Evolutionary conservation across 306 rosid species (phyloP).

Genomic region (Prunus mume): DNA sequence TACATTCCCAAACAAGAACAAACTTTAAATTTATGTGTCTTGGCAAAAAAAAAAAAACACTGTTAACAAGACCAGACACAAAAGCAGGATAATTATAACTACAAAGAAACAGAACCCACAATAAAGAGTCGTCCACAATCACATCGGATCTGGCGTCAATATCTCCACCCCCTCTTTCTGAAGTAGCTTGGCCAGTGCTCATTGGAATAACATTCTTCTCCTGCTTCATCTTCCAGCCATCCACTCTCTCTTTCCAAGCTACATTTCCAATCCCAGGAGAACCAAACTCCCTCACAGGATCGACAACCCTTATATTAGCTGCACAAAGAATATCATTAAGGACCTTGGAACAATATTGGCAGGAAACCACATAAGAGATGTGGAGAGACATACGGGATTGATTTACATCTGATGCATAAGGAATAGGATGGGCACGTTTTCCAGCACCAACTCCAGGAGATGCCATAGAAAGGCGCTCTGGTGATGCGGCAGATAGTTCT

Average conservation of each 20-base stretch:
- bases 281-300: slow-evolving; percentile 54
- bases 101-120: slow-evolving; percentile 45
- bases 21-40: not conserved
- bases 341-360: slow-evolving; percentile 26
- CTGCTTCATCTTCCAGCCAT: slow-evolving; percentile 99
- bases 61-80: slow-evolving; percentile 13
- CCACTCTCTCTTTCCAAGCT: slow-evolving; percentile 99
- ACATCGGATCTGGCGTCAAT: slow-evolving; percentile 95
- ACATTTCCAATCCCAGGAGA: slow-evolving; percentile 78
- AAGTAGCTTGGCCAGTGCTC: slow-evolving; percentile 89
- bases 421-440: slow-evolving; percentile 62
- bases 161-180: slow-evolving; percentile 93
- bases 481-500: slow-evolving; percentile 91
- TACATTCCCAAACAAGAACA: not conserved
- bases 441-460: slow-evolving; percentile 73
- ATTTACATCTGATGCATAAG: slow-evolving; percentile 66
- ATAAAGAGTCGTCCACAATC: slow-evolving; percentile 75
- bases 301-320: slow-evolving; percentile 75
- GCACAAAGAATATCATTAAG: slow-evolving; percentile 28
- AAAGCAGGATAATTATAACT: not conserved
- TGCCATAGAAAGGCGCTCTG: slow-evolving; percentile 84
- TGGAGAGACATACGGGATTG: slow-evolving; percentile 63
- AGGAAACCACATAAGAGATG: slow-evolving; percentile 2
- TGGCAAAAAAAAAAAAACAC: not conserved
- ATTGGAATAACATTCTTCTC: slow-evolving; percentile 77